Evolutionary conservation across 352 stramenopile genomes (phyloP).

Genomic region (Pythium rhizo-oryzae): DNA sequence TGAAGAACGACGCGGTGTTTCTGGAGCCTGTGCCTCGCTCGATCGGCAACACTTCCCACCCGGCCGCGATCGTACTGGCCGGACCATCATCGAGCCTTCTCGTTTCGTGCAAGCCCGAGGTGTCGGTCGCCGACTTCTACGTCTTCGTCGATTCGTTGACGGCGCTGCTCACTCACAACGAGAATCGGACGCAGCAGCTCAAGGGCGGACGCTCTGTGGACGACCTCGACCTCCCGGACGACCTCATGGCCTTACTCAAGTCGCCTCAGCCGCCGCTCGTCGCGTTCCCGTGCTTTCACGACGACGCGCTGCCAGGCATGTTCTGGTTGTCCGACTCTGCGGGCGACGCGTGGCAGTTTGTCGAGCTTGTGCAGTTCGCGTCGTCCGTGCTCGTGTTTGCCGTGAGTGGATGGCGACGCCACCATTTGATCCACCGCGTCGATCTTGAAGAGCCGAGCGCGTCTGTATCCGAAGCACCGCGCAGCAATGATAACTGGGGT

Average conservation of each 20-base stretch:
- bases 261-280: slow-evolving; percentile 15
- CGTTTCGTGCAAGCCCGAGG: neutral
- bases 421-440: slow-evolving; percentile 31
- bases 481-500: slow-evolving; percentile 43
- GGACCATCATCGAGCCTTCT: slow-evolving; percentile 3
- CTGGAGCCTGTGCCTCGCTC: slow-evolving; percentile 35
- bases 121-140: slow-evolving; percentile 2
- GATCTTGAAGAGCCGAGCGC: slow-evolving; percentile 23
- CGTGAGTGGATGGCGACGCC: slow-evolving; percentile 42
- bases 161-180: slow-evolving; percentile 15
- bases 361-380: slow-evolving; percentile 44
- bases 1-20: slow-evolving; percentile 49
- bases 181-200: slow-evolving; percentile 32
- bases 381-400: slow-evolving; percentile 44
- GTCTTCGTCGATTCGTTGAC: neutral
- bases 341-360: slow-evolving; percentile 31
- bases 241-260: slow-evolving; percentile 27
- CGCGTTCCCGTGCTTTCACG: slow-evolving; percentile 48
- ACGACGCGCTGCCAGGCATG: slow-evolving; percentile 48
- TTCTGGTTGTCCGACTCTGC: slow-evolving; percentile 35
- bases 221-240: slow-evolving; percentile 33
- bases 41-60: slow-evolving; percentile 9
- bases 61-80: slow-evolving; percentile 17
- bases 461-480: slow-evolving; percentile 23
- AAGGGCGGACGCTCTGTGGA: slow-evolving; percentile 24